Evolutionary conservation across 371 early-diverging fungal genomes (phyloP), one percentile per base, ranked within the genome.

Genomic region (Mortierella sp.): DNA sequence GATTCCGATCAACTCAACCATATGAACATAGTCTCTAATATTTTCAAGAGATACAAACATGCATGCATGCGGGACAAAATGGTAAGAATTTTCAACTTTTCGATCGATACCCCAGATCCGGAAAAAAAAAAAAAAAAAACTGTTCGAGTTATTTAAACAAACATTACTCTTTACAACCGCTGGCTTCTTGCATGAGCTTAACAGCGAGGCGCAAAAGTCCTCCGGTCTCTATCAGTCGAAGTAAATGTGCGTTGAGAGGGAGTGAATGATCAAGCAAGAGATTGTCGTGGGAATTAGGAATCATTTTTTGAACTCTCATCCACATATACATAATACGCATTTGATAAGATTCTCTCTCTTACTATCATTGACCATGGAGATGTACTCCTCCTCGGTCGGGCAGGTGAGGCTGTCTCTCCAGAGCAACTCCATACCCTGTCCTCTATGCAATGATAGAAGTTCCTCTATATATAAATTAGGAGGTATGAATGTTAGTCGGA

Each of bases 151-250:
- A 55, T 26, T 23, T 51, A 51, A 17, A 23, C 17, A 23, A 23
- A n/a, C 9, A 77, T 82, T 87, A 89, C 90, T 82, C 73, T 66
- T 75, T 70, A n/a, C 85, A 85, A 34, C 83, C 73, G 63, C 89
- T 86, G 1, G 88, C 88, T 61, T 72, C 89, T 71, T 95, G 93
- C 99, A 99, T 97, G 69, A 98, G 76, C 79, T 93, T 91, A 17
- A 98, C 94, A 13, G 95, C 98, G 34, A 99, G 86, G 53, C 98
- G 87, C 65, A 99, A 86, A n/a, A 99, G 86, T 31, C 97, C 98
- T 49, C 97, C 95, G 2, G 99, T 99, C 85, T 98, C 95, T 95
- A 84, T 70, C 60, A 35, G 35, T 35, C 35, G 3, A 35, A 35
- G 6, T 35, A 3, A 35, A 35, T 35, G 35, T 35, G 35, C 3